phyloP scores from a whole-genome alignment of 768 basidiomycete genomes.

The Ephemerocybe angulata region DNA sequence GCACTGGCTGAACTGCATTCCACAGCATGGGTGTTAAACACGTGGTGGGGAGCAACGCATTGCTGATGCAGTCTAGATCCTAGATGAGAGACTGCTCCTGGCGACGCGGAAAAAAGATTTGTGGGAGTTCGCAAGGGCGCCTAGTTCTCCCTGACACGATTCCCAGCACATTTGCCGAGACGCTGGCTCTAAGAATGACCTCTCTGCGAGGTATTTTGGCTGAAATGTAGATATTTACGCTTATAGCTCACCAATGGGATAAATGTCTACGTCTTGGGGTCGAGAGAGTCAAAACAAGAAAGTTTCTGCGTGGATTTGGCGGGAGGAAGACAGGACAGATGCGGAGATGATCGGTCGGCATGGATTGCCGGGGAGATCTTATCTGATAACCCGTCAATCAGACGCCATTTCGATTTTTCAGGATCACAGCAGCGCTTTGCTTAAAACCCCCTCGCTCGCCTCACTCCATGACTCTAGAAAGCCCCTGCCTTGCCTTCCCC shows the following conservation, averaged over 20 bases:
- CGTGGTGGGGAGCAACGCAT: too few relatives aligned
- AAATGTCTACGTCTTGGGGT: background rate
- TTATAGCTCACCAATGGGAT: background rate
- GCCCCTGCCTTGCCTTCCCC: slow-evolving; percentile 11
- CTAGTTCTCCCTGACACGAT: background rate
- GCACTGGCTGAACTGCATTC: background rate
- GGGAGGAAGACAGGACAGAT: background rate
- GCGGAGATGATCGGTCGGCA: background rate
- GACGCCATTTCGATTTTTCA: slow-evolving; percentile 6
- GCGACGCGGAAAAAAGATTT: background rate
- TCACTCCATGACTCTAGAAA: slow-evolving; percentile 24
- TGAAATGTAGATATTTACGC: background rate
- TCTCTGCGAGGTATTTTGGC: background rate
- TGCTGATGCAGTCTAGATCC: background rate
- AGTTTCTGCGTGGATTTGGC: slow-evolving; percentile 9
- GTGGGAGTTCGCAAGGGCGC: background rate
- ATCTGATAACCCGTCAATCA: slow-evolving; percentile 27
- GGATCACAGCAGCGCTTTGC: slow-evolving; percentile 21
- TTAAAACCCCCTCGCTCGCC: slow-evolving; percentile 31
- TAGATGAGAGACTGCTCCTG: background rate
- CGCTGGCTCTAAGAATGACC: background rate
- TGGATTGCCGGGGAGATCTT: slow-evolving; percentile 16
- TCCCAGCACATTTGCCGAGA: background rate
- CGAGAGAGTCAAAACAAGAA: slow-evolving; percentile 12
- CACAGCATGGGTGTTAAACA: background rate